These are phyloP conservation scores for Colletotrichum sublineola DNA, from an alignment of 2,329 filamentous ascomycete species.

Conservation along the genomic window DNA sequence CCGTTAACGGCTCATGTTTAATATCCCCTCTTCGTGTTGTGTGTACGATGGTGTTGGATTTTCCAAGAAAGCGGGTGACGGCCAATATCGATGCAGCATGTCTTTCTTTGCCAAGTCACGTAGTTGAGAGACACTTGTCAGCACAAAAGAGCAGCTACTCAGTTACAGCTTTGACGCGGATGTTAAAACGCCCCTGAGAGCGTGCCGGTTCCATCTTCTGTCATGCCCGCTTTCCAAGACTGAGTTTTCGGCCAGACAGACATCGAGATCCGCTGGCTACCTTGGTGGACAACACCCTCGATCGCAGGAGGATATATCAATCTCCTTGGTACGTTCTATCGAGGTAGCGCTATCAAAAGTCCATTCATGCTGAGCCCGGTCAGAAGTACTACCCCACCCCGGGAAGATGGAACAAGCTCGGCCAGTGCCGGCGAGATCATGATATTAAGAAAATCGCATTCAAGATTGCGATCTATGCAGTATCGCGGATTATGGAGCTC, in stretches of 20 bases:
- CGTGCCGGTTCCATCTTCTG: neutral
- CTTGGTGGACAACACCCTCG: constrained; percentile 21
- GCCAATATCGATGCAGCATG: neutral
- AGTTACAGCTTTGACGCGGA: neutral
- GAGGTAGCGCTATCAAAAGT: neutral
- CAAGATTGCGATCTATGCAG: neutral
- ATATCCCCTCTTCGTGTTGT: neutral
- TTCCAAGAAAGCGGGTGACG: neutral
- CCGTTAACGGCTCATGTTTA: neutral
- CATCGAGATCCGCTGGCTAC: constrained; percentile 1
- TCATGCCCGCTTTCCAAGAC: neutral
- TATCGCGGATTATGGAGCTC: neutral
- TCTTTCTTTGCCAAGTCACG: neutral
- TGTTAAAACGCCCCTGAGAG: constrained; percentile 1
- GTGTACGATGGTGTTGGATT: neutral
- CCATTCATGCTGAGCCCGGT: neutral
- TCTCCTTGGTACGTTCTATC: constrained; percentile 2
- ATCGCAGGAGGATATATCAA: constrained; percentile 8
- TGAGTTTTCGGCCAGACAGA: constrained; percentile 19
- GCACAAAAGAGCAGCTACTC: neutral
- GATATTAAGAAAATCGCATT: constrained; percentile 11
- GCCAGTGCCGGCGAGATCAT: constrained; percentile 14
- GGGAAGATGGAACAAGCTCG: neutral
- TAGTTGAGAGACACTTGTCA: neutral
- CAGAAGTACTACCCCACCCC: neutral